Evolutionary conservation across 208 protist species (phyloP), one percentile per base, ranked within the genome.

Genomic region (Crithidia expoeki): DNA sequence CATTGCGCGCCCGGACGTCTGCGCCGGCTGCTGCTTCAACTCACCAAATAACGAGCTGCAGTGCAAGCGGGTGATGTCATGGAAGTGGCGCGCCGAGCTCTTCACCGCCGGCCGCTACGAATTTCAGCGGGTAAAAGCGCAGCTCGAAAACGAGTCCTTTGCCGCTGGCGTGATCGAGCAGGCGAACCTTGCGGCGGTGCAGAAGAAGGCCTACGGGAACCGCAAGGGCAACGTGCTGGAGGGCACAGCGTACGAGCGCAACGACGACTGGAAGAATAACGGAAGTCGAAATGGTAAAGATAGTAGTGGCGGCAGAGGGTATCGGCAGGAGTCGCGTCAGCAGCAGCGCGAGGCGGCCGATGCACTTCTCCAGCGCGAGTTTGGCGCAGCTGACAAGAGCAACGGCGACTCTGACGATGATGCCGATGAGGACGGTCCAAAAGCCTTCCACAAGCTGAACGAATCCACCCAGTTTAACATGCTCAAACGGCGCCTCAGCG

Each of bases 51-150:
- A 96, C 71, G 82, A 97, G 27, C 95, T 88, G 68, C 77, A 94
- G 47, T 99, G 98, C 85, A 92, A 99, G 81, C 90, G 99, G 0
- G 73, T 82, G 19, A 99, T 99, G 97, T 82, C 94, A 52, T 99
- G 99, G 99, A 93, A 94, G 62, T 99, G 98, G 98, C 88, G 98
- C 38, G 98, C 97, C 12, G 97, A 99, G 79, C 90, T 98, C 56
- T 98, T 98, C 68, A 98, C 98, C n/a, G 92, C 98, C 11, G 92
- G 82, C 14, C 80, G 84, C 11, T 89, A 86, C 71, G 98, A 99
- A 71, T 99, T 96, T 79, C 74, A 98, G 60, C 79, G 93, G n/a
- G 84, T 99, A 3, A 94, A 98, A 71, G 86, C 87, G 17, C 98
- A 99, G 88, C 81, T 99, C 1, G 96, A 99, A 68, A 94, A 94